A percentile compares a stretch with the other conserved stretches of the same genome.
Conservation (phyloP, 352 stramenopile genomes). For the Phytopythium oedochilum region DNA sequence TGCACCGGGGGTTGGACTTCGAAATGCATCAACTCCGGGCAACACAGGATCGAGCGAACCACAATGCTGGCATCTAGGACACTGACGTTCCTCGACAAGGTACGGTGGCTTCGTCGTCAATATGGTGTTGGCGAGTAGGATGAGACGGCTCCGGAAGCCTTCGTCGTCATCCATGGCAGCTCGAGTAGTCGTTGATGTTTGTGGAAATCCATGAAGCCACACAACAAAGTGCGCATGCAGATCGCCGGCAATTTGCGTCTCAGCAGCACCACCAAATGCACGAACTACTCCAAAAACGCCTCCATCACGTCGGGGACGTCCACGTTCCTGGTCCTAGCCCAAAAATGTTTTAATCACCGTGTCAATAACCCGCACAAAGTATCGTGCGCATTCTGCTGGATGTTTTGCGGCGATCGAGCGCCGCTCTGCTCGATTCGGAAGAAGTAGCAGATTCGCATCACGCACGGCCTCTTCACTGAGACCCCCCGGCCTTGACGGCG, state of each 20-base stretch:
- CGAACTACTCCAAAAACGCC: constrained; percentile 20
- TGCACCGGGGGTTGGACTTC: background rate
- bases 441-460: constrained; percentile 6
- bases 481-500: constrained; percentile 5
- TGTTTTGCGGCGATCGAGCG: constrained; percentile 8
- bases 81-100: background rate
- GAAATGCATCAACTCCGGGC: constrained; percentile 8
- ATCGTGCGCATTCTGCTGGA: constrained; percentile 15
- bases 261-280: constrained; percentile 13
- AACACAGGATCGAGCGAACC: background rate
- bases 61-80: background rate
- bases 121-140: background rate
- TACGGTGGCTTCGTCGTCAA: constrained; percentile 1
- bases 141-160: background rate
- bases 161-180: background rate
- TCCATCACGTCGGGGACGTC: constrained; percentile 5
- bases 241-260: constrained; percentile 23
- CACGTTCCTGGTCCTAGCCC: constrained; percentile 6
- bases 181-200: constrained; percentile 3
- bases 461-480: background rate
- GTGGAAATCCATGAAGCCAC: constrained; percentile 19
- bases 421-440: constrained; percentile 11
- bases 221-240: constrained; percentile 20
- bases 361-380: constrained; percentile 17
- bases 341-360: constrained; percentile 11